A percentile compares a stretch with the other conserved stretches of the same genome.
These are phyloP conservation scores for Hysterangium stoloniferum DNA, from an alignment of 768 basidiomycete genomes.

Conservation along the genomic window DNA sequence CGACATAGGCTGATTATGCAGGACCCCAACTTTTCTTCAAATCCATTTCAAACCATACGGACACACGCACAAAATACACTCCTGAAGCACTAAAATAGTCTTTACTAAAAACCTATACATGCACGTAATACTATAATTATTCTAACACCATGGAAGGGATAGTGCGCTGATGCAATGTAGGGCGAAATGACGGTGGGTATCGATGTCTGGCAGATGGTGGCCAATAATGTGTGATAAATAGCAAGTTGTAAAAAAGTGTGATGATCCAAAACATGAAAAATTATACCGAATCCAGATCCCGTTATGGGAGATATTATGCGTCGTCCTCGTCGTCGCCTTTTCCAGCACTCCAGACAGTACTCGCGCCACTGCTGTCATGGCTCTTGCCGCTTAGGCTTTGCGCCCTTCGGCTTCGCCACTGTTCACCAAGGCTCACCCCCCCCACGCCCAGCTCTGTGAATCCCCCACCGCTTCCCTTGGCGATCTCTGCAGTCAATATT, in stretches of 20 bases:
- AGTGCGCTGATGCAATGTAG: not conserved
- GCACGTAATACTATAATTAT: not conserved
- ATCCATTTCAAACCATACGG: slow-evolving; percentile 73
- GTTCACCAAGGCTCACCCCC: slow-evolving; percentile 29
- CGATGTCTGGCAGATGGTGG: not conserved
- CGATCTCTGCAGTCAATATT: slow-evolving; percentile 61
- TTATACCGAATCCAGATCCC: too few species aligned
- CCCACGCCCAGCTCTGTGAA: slow-evolving; percentile 68
- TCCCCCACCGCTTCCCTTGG: slow-evolving; percentile 62
- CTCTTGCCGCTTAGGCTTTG: slow-evolving; percentile 42
- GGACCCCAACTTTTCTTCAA: slow-evolving; percentile 54
- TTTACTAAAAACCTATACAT: not conserved
- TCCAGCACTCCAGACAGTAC: slow-evolving; percentile 84
- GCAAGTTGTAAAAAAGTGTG: not conserved
- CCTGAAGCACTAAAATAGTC: slow-evolving; percentile 39
- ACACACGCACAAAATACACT: slow-evolving; percentile 76
- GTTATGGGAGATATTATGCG: slow-evolving; percentile 21
- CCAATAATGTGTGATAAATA: slow-evolving; percentile 4
- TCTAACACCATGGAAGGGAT: not conserved
- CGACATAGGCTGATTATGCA: slow-evolving; percentile 64
- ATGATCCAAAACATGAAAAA: too few species aligned
- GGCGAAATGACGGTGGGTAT: not conserved
- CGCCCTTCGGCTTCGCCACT: slow-evolving; percentile 47
- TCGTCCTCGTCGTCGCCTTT: slow-evolving; percentile 51
- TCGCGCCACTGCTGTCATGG: slow-evolving; percentile 48